phyloP scores from a whole-genome alignment of 495 filamentous ascomycete species.

The Melanomma pulvis-pyrius region DNA sequence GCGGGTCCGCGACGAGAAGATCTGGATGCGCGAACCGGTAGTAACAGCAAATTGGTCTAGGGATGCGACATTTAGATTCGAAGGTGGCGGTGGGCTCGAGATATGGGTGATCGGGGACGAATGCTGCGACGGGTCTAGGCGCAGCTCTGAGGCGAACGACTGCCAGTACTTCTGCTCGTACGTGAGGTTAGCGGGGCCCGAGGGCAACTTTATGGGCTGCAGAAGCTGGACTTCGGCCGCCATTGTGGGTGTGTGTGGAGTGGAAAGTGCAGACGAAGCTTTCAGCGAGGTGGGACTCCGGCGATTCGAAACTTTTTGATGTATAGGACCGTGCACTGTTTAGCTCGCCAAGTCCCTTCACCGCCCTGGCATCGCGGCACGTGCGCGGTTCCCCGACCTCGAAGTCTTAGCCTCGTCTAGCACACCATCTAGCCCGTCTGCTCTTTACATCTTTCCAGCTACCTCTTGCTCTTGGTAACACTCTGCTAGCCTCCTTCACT shows the following conservation, averaged over 20 bases:
- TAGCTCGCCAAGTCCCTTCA: too few species aligned
- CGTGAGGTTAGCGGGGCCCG: constrained; percentile 70
- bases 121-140: constrained; percentile 77
- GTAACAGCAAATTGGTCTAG: constrained; percentile 88
- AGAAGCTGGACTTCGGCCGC: constrained; percentile 84
- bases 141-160: constrained; percentile 83
- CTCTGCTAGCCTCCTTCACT: too few species aligned
- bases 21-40: constrained; percentile 84
- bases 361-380: too few species aligned
- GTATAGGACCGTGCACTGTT: not conserved
- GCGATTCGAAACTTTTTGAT: not conserved
- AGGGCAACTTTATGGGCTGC: constrained; percentile 79
- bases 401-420: not conserved
- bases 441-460: too few species aligned
- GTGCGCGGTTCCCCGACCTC: too few species aligned
- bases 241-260: constrained; percentile 55
- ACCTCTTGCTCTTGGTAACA: too few species aligned
- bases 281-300: not conserved
- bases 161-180: constrained; percentile 95
- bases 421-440: too few species aligned
- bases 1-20: constrained; percentile 86
- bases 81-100: constrained; percentile 66
- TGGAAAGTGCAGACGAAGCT: not conserved
- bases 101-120: constrained; percentile 86
- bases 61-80: constrained; percentile 50